Evolutionary conservation across 1,139 yeast species (phyloP).

Genomic region (Saccharomyces hybrid): DNA sequence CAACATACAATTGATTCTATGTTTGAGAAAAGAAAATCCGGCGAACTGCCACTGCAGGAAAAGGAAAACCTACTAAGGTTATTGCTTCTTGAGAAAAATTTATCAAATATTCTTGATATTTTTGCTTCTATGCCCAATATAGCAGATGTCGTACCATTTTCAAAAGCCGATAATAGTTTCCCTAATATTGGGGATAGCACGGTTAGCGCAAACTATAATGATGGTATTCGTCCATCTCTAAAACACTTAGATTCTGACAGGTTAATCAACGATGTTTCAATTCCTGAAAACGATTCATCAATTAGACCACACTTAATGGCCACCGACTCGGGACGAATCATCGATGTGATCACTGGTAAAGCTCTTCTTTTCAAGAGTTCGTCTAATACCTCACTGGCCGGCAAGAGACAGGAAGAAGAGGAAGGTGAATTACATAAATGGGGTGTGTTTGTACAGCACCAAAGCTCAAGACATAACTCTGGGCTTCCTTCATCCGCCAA

Average conservation of each 20-base stretch:
- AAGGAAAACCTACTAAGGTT: constrained; percentile 63
- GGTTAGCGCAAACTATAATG: constrained; percentile 5
- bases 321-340: constrained; percentile 49
- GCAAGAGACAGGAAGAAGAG: constrained; percentile 74
- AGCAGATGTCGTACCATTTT: neutral
- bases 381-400: constrained; percentile 59
- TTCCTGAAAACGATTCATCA: constrained; percentile 11
- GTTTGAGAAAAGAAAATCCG: constrained; percentile 49
- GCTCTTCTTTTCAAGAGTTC: constrained; percentile 58
- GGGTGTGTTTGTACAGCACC: constrained; percentile 67
- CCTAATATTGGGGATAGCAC: constrained; percentile 6
- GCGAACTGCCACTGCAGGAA: constrained; percentile 54
- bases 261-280: constrained; percentile 12
- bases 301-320: constrained; percentile 60
- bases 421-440: constrained; percentile 88
- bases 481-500: constrained; percentile 19
- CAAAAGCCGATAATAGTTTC: constrained; percentile 14
- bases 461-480: constrained; percentile 34
- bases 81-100: constrained; percentile 55
- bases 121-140: constrained; percentile 28
- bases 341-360: constrained; percentile 64
- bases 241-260: constrained; percentile 24
- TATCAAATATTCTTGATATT: constrained; percentile 56
- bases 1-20: constrained; percentile 54
- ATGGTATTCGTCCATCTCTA: constrained; percentile 9